Conservation (phyloP, 139 green algal species). For the Chlorella sorokiniana region DNA sequence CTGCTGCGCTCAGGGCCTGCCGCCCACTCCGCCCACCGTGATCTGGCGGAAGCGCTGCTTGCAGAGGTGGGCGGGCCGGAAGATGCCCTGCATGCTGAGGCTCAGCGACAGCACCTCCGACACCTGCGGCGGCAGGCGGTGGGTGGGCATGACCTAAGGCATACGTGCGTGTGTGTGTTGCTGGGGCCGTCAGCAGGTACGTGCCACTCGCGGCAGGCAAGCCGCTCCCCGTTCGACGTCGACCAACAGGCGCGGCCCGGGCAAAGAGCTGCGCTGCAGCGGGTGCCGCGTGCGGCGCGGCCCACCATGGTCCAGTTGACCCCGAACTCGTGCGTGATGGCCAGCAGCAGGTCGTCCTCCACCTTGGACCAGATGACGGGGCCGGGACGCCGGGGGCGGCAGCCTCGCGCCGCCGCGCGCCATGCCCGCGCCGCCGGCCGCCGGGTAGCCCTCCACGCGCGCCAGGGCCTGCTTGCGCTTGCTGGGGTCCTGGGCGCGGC, state of each 20-base stretch:
- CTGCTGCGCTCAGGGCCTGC: not conserved
- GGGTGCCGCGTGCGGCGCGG: not conserved
- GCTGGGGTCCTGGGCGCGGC: slow-evolving; percentile 9
- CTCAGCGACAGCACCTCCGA: slow-evolving; percentile 60
- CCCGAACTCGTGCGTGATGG: slow-evolving; percentile 77
- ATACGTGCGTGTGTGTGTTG: not conserved
- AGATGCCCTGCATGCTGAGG: slow-evolving; percentile 59
- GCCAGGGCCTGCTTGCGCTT: slow-evolving; percentile 23
- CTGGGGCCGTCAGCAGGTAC: not conserved
- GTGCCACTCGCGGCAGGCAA: not conserved
- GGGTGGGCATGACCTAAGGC: too few species aligned
- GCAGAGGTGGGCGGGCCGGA: slow-evolving; percentile 53
- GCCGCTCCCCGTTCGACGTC: too few species aligned
- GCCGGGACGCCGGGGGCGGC: not conserved
- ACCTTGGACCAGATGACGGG: slow-evolving; percentile 3
- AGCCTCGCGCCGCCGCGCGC: not conserved
- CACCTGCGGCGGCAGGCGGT: not conserved
- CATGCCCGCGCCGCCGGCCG: slow-evolving; percentile 8
- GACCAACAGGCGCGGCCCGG: too few species aligned
- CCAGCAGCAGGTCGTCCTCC: slow-evolving; percentile 67
- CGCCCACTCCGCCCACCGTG: slow-evolving; percentile 5
- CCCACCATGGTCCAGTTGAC: slow-evolving; percentile 70
- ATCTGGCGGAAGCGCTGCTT: slow-evolving; percentile 54
- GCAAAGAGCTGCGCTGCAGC: too few species aligned
- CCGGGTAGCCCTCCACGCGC: not conserved